Percentiles rank a stretch among this genome's conserved stretches.
These are phyloP conservation scores for Thalassiosira ordinaria DNA, from an alignment of 352 stramenopile species.

Conservation along the genomic window DNA sequence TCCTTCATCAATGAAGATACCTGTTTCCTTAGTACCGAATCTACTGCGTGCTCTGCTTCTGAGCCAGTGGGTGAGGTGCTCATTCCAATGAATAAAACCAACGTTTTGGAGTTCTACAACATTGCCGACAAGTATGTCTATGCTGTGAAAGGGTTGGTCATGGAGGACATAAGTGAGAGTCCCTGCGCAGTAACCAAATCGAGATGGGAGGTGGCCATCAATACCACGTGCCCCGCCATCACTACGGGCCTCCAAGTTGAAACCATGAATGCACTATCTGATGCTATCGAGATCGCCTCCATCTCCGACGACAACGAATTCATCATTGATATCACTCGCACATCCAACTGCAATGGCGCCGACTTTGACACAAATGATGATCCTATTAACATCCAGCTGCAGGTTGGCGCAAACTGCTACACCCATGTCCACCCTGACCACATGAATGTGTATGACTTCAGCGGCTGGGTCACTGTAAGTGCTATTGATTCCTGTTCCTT, in stretches of 20 bases:
- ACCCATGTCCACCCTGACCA: slow-evolving; percentile 69
- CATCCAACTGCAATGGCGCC: too few species aligned
- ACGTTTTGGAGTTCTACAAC: slow-evolving; percentile 37
- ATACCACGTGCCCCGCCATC: slow-evolving; percentile 30
- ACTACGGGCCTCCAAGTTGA: slow-evolving; percentile 11
- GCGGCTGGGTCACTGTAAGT: too few species aligned
- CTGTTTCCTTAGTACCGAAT: slow-evolving; percentile 53
- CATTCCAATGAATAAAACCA: slow-evolving; percentile 40
- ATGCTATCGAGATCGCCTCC: slow-evolving; percentile 39
- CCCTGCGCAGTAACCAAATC: slow-evolving; percentile 34
- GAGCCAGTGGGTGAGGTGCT: slow-evolving; percentile 25
- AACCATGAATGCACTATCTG: slow-evolving; percentile 31
- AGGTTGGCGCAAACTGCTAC: slow-evolving; percentile 54
- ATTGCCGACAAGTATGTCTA: slow-evolving; percentile 50
- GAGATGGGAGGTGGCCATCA: slow-evolving; percentile 29
- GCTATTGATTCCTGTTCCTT: too few species aligned
- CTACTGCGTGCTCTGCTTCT: slow-evolving; percentile 37
- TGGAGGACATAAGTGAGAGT: slow-evolving; percentile 44
- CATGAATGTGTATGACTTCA: slow-evolving; percentile 69
- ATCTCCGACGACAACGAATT: slow-evolving; percentile 46
- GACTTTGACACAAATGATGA: slow-evolving; percentile 39
- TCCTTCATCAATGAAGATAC: slow-evolving; percentile 70
- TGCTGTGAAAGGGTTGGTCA: slow-evolving; percentile 49
- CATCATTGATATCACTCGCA: slow-evolving; percentile 38
- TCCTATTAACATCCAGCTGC: slow-evolving; percentile 44